phyloP scores from a whole-genome alignment of 495 filamentous ascomycete species.

The Aspergillus avenaceus region DNA sequence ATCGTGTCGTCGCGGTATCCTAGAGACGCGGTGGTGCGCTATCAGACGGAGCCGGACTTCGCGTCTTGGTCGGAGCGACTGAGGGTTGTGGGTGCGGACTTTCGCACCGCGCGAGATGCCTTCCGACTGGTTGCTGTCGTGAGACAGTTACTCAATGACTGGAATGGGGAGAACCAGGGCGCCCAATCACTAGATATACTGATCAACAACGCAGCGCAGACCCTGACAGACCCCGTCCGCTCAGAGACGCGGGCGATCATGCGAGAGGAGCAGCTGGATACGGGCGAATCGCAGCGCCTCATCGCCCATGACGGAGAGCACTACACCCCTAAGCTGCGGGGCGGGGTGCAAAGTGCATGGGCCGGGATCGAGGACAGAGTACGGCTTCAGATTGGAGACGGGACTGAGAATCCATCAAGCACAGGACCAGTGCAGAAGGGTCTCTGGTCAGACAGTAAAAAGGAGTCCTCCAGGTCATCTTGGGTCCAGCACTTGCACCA shows the following conservation, averaged over 20 bases:
- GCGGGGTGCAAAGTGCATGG: not conserved
- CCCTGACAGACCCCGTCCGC: conserved; percentile 38
- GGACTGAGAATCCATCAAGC: not conserved
- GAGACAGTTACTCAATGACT: conserved; percentile 20
- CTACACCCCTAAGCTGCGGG: not conserved
- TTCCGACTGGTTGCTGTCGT: conserved; percentile 32
- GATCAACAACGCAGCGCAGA: conserved; percentile 50
- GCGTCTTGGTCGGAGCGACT: conserved; percentile 26
- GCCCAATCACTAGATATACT: conserved; percentile 31
- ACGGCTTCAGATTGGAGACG: not conserved
- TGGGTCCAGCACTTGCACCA: conserved; percentile 41
- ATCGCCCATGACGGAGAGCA: not conserved
- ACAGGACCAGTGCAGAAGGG: conserved; percentile 6
- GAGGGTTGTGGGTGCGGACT: conserved; percentile 43
- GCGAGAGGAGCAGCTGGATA: conserved; percentile 19
- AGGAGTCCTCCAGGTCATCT: conserved; percentile 22
- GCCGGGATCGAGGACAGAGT: conserved; percentile 11
- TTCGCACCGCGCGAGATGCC: conserved; percentile 40
- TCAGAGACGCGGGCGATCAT: conserved; percentile 32
- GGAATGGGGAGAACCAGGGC: conserved; percentile 13
- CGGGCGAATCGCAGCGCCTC: not conserved
- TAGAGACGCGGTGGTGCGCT: conserved; percentile 37
- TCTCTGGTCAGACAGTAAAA: not conserved
- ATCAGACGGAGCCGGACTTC: conserved; percentile 30
- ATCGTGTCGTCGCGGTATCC: conserved; percentile 46